Evolutionary conservation across 768 basidiomycete species (phyloP).

Genomic region (Grammothele lineata): DNA sequence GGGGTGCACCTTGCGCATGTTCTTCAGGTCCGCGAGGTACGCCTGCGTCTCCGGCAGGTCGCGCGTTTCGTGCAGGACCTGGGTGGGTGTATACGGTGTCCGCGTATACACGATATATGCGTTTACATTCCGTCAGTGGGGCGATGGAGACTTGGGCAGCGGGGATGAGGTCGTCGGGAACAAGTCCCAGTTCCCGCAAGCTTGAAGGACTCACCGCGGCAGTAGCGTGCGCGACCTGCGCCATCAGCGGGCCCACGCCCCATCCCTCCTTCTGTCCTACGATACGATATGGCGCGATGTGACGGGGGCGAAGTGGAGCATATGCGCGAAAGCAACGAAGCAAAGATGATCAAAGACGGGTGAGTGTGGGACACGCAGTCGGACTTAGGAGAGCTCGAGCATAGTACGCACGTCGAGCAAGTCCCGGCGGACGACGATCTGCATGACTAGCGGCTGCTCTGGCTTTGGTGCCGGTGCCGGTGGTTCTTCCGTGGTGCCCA

Average conservation of each 20-base stretch:
- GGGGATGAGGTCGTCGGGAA: neutral
- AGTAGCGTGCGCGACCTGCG: slow-evolving; percentile 40
- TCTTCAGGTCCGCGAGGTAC: slow-evolving; percentile 34
- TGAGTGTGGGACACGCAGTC: too few relatives aligned
- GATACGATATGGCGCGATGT: too few relatives aligned
- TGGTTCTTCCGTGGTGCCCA: too few relatives aligned
- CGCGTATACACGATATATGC: slow-evolving; percentile 34
- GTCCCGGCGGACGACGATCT: slow-evolving; percentile 40
- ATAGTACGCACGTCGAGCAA: slow-evolving; percentile 34
- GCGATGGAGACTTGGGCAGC: slow-evolving; percentile 38
- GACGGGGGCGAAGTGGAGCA: neutral
- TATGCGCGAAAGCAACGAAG: neutral
- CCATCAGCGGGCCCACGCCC: slow-evolving; percentile 42
- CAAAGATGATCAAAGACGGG: neutral
- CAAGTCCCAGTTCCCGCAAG: too few relatives aligned
- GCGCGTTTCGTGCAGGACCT: slow-evolving; percentile 39
- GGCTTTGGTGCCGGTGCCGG: neutral
- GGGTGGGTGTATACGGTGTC: too few relatives aligned
- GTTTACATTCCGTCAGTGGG: slow-evolving; percentile 32
- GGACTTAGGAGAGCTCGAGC: neutral
- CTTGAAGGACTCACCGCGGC: slow-evolving; percentile 29
- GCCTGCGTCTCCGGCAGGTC: slow-evolving; percentile 33
- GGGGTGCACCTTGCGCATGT: slow-evolving; percentile 39
- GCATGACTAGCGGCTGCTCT: slow-evolving; percentile 37
- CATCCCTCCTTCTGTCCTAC: slow-evolving; percentile 34